Percentiles rank a stretch among this genome's conserved stretches.
Conservation (phyloP, 2,329 filamentous ascomycete species). For the Colletotrichum sp. region DNA sequence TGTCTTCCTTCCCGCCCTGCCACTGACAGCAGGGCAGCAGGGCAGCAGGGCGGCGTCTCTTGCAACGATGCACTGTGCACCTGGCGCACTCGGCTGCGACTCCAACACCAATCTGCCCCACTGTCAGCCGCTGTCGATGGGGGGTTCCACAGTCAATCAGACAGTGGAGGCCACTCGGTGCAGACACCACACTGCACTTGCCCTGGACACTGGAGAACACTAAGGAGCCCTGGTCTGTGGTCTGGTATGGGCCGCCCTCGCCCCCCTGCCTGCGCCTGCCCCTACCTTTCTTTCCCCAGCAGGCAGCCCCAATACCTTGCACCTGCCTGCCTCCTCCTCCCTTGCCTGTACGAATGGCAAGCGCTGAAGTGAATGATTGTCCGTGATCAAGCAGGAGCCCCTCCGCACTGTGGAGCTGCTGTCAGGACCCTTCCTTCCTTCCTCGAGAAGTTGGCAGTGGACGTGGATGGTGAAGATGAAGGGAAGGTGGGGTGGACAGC, state of each 20-base stretch:
- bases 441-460: background rate
- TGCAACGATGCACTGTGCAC: conserved; percentile 5
- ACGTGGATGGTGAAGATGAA: background rate
- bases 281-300: background rate
- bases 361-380: background rate
- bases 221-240: background rate
- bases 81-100: background rate
- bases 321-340: background rate
- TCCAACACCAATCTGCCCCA: background rate
- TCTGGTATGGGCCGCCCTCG: background rate
- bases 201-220: background rate
- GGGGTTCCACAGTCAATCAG: background rate
- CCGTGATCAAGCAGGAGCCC: background rate
- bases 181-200: background rate
- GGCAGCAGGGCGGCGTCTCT: background rate
- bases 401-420: background rate
- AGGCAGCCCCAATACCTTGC: background rate
- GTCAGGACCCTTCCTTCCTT: background rate
- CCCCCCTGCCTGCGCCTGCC: background rate
- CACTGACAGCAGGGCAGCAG: background rate
- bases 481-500: background rate
- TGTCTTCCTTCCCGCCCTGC: background rate
- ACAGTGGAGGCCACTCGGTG: background rate
- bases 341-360: background rate
- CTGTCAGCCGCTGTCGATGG: conserved; percentile 8